A percentile compares a stretch with the other conserved stretches of the same genome.
phyloP scores from a whole-genome alignment of 768 basidiomycete species.

The Suillus cothurnatus region DNA sequence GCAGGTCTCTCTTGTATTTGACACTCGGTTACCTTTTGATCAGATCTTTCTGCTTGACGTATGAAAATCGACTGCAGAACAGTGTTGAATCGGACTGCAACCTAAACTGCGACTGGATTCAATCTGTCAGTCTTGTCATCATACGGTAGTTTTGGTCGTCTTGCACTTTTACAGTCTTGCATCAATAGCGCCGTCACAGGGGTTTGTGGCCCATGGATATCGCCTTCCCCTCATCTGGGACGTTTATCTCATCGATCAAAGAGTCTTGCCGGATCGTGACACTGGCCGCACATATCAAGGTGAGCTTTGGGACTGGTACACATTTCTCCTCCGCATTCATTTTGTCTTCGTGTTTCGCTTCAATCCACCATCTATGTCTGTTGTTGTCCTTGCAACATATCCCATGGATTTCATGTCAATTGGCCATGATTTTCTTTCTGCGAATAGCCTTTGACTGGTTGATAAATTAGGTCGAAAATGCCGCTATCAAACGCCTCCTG shows the following conservation, averaged over 20 bases:
- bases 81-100: not conserved
- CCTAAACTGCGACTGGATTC: not conserved
- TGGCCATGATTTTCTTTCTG: not conserved
- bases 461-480: conserved; percentile 51
- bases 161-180: not conserved
- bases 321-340: not conserved
- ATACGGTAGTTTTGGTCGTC: not conserved
- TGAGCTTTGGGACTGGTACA: conserved; percentile 35
- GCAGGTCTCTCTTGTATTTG: not conserved
- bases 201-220: not conserved
- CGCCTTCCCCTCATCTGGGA: conserved; percentile 47
- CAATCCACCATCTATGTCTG: not conserved
- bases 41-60: not conserved
- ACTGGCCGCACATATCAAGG: conserved; percentile 50
- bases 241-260: conserved; percentile 54
- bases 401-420: not conserved
- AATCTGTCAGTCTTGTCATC: not conserved
- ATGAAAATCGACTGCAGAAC: not conserved
- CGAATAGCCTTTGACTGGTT: conserved; percentile 13
- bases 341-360: not conserved
- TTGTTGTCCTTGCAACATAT: not conserved
- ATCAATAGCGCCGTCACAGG: not conserved
- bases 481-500: conserved; percentile 62
- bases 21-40: not conserved
- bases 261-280: conserved; percentile 53